A percentile compares a stretch with the other conserved stretches of the same genome.
Evolutionary conservation across 2,329 filamentous ascomycete species (phyloP).

Genomic region (Chrysoporthe cubensis): DNA sequence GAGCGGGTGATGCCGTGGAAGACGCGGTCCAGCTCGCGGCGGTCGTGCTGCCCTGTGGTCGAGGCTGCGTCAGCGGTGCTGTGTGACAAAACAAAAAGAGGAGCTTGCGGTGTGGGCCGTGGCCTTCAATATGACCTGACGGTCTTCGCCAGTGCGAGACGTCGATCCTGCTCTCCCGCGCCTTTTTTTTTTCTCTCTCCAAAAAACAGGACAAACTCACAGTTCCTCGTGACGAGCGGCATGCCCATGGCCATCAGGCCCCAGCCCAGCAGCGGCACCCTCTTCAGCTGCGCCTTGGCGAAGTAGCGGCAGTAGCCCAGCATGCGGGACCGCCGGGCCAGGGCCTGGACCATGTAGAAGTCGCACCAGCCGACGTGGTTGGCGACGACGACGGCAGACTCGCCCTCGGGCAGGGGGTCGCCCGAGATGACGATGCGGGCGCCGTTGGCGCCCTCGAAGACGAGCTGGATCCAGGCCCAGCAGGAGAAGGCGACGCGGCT

Average conservation of each 20-base stretch:
- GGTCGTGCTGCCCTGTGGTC: conserved; percentile 42
- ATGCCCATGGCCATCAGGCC: conserved; percentile 68
- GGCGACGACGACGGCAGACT: conserved; percentile 63
- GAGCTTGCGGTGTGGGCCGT: no score
- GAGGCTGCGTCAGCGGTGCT: not conserved
- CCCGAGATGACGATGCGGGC: conserved; percentile 58
- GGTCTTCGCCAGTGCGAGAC: no score
- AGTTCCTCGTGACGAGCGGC: conserved; percentile 64
- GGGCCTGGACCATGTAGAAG: conserved; percentile 66
- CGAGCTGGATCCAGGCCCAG: conserved; percentile 61
- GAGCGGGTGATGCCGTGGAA: conserved; percentile 57
- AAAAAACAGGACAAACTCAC: conserved; percentile 33
- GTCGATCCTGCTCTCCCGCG: no score
- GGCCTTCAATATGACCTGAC: no score
- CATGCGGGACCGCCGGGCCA: conserved; percentile 60
- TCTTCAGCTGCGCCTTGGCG: conserved; percentile 61
- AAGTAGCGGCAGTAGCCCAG: conserved; percentile 65
- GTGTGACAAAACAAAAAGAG: no score
- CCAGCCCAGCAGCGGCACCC: conserved; percentile 66
- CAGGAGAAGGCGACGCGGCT: conserved; percentile 58
- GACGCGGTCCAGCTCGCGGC: conserved; percentile 58
- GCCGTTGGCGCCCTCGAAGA: conserved; percentile 59
- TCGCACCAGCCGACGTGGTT: conserved; percentile 67
- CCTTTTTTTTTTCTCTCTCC: no score
- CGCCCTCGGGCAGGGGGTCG: conserved; percentile 53